A percentile compares a stretch with the other conserved stretches of the same genome.
Evolutionary conservation across 1,284 basidiomycete genomes (phyloP).

Genomic region (Sanghuangporus baumii): DNA sequence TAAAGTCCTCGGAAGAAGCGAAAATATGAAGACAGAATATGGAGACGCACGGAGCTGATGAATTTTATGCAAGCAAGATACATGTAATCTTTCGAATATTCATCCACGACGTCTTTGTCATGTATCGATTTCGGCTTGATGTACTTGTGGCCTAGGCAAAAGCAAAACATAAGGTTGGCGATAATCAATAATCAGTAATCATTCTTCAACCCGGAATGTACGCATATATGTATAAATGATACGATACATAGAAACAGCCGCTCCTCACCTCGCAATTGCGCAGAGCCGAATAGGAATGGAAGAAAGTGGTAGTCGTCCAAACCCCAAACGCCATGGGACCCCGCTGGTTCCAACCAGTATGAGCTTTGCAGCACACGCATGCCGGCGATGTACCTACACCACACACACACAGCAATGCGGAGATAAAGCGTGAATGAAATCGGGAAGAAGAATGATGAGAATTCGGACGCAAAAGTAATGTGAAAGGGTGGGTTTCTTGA

Average conservation of each 20-base stretch:
- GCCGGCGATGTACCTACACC: conserved; percentile 72
- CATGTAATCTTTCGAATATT: conserved; percentile 91
- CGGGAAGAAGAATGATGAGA: not conserved
- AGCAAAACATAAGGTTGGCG: not conserved
- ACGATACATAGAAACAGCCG: not conserved
- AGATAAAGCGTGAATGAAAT: not conserved
- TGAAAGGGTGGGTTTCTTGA: not conserved
- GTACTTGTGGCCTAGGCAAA: conserved; percentile 71
- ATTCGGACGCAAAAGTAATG: not conserved
- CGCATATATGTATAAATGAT: not conserved
- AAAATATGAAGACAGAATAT: not conserved
- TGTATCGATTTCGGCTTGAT: conserved; percentile 92
- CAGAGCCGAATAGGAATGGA: conserved; percentile 88
- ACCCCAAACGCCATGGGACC: conserved; percentile 98
- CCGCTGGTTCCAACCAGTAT: conserved; percentile 98
- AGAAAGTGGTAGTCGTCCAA: conserved; percentile 98
- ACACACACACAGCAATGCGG: not conserved
- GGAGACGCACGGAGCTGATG: conserved; percentile 80
- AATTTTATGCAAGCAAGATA: conserved; percentile 96
- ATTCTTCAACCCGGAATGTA: not conserved
- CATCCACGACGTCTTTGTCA: conserved; percentile 88
- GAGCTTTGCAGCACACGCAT: conserved; percentile 90
- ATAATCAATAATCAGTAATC: not conserved
- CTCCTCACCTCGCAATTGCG: conserved; percentile 66
- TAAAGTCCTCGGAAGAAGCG: not conserved